These are phyloP conservation scores for Petunia axillaris DNA, from an alignment of 257 asterid genomes.

Conservation along the genomic window DNA sequence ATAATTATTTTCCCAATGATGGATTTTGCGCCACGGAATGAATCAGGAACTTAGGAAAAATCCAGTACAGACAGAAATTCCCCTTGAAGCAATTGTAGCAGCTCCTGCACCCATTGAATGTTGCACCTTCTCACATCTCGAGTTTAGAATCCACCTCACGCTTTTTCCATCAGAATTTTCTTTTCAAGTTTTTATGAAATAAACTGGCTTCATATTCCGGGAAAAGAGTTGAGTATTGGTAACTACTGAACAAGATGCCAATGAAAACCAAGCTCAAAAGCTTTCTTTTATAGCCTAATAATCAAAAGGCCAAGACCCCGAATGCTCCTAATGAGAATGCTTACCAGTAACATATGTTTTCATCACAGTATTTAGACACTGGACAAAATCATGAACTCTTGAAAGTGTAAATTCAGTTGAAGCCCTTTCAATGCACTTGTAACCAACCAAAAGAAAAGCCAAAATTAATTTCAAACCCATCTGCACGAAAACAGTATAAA, in stretches of 20 bases:
- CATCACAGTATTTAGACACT: conserved; percentile 56
- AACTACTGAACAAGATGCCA: conserved; percentile 8
- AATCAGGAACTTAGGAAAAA: background rate
- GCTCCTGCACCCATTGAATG: background rate
- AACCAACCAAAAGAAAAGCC: conserved; percentile 74
- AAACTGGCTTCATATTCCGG: background rate
- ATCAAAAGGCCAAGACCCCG: conserved; percentile 1
- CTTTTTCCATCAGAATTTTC: background rate
- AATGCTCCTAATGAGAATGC: conserved; percentile 31
- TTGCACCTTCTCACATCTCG: background rate
- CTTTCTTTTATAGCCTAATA: background rate
- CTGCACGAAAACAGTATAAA: conserved; percentile 52
- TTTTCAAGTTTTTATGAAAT: background rate
- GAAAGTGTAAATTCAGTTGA: conserved; percentile 67
- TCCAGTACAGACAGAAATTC: background rate
- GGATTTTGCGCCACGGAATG: background rate
- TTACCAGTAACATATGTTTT: conserved; percentile 55
- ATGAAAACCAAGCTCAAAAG: background rate
- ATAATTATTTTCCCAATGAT: no score
- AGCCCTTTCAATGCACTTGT: conserved; percentile 79
- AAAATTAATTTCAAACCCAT: conserved; percentile 66
- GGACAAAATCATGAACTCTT: conserved; percentile 60
- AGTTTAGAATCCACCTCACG: background rate
- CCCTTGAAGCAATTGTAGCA: background rate
- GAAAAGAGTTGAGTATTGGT: background rate